Evolutionary conservation across 2,329 filamentous ascomycete species (phyloP), one percentile per base, ranked within the genome.

Genomic region (Lecanicillium sp.): DNA sequence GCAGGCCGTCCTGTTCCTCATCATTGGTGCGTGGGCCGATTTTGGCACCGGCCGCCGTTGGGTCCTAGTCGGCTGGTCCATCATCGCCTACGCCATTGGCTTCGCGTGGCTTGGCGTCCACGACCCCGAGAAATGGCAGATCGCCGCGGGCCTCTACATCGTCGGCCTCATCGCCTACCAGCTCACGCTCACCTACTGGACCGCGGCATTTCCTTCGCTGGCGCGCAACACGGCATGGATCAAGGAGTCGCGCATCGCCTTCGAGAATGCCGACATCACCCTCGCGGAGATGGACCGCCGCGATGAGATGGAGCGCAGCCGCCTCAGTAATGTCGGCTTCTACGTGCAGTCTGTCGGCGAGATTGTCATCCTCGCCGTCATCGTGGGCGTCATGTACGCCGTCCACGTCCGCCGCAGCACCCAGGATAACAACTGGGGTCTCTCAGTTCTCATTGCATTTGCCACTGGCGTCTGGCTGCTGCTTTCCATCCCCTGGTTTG

Each of bases 61-160:
- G 59, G 78, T 86, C 46, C 66, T 86, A 8, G 73, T 86, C 41
- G 73, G 72, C 8, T 71, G 82, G 53, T 83, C 79, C 3, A 54
- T 82, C 7, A 56, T 84, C 29, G 79, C 81, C 1, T 86, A 73
- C 60, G 81, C 64, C 27, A 74, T 83, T 52, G 83, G 81, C 2
- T 86, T 86, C 53, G 81, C 72, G 42, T 86, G 82, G 79, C 62
- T 86, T 2, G 81, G 80, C 17, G 80, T 86, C 1, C 79, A 84
- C 50, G 74, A 72, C 0, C 62, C 73, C 14, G 67, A 71, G 3
- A 69, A 81, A 58, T 87, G 83, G 83, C 69, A 75, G 40, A 65
- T 73, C 8, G 83, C 69, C 1, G 71, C 78, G 0, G 82, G 74
- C 0, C 61, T 87, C 14, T 86, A 86, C 59, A 81, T 86, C 48